Percentiles rank a stretch among this genome's conserved stretches.
Evolutionary conservation across 169 alveolate species (phyloP).

Genomic region (Cryptosporidium meleagridis): DNA sequence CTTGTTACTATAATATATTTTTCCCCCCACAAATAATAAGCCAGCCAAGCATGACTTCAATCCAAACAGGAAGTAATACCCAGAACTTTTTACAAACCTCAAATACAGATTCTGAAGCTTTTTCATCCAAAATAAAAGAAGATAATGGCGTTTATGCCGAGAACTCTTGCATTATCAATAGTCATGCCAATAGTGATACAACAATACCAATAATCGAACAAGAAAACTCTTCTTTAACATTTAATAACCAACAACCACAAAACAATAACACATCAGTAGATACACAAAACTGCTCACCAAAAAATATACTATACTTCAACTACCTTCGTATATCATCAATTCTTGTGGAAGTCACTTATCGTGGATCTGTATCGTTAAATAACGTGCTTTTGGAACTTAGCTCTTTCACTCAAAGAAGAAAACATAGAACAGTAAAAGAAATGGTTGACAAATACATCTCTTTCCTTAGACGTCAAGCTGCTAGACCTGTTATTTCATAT

Average conservation of each 20-base stretch:
- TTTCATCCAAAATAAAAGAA: neutral
- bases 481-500: constrained; percentile 58
- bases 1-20: constrained; percentile 39
- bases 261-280: neutral
- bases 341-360: constrained; percentile 64
- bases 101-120: neutral
- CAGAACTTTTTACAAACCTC: neutral
- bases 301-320: constrained; percentile 54
- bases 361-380: constrained; percentile 63
- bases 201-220: neutral
- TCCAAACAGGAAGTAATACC: neutral
- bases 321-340: constrained; percentile 64
- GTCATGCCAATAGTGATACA: no score
- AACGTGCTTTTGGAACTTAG: constrained; percentile 58
- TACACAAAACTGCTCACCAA: constrained; percentile 1
- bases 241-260: neutral
- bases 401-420: constrained; percentile 65
- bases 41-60: neutral
- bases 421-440: constrained; percentile 34
- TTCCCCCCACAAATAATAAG: constrained; percentile 5
- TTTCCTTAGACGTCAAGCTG: constrained; percentile 58
- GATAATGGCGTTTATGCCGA: neutral
- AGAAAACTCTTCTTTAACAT: neutral
- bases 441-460: constrained; percentile 67
- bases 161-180: neutral